Evolutionary conservation across 768 basidiomycete species (phyloP).

Genomic region (Pholiota conissans): DNA sequence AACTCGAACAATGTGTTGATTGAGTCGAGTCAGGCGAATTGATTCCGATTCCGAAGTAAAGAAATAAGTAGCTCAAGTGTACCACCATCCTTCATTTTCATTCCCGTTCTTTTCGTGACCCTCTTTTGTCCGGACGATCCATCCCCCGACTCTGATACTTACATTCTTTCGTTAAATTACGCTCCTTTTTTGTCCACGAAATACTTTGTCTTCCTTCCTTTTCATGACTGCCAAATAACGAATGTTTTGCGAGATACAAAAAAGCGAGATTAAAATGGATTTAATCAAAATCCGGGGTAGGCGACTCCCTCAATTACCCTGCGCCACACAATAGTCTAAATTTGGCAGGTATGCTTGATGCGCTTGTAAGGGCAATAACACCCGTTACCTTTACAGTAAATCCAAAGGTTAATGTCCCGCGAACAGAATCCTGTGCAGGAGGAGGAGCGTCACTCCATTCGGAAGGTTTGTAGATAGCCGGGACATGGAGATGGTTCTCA

Average conservation of each 20-base stretch:
- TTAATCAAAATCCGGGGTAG: no score
- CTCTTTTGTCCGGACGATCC: no score
- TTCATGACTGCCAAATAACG: no score
- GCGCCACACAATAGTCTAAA: not conserved
- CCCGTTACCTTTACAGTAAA: not conserved
- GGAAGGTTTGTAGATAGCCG: not conserved
- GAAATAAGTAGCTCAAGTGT: no score
- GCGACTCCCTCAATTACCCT: not conserved
- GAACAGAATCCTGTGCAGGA: not conserved
- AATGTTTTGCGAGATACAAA: no score
- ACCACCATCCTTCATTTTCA: no score
- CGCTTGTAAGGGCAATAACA: not conserved
- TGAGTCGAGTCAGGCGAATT: not conserved
- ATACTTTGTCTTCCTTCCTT: no score
- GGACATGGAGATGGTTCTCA: not conserved
- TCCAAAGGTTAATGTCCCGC: not conserved
- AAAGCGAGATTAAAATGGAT: no score
- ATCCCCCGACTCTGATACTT: no score
- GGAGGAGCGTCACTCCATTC: not conserved
- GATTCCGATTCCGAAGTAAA: not conserved
- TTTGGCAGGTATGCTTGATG: not conserved
- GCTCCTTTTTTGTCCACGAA: no score
- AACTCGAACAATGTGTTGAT: conserved; percentile 16
- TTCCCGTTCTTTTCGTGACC: no score
- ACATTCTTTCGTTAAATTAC: no score